Base-by-base conservation (phyloP, 257 asterid genomes). In the Scutellaria minor region DNA sequence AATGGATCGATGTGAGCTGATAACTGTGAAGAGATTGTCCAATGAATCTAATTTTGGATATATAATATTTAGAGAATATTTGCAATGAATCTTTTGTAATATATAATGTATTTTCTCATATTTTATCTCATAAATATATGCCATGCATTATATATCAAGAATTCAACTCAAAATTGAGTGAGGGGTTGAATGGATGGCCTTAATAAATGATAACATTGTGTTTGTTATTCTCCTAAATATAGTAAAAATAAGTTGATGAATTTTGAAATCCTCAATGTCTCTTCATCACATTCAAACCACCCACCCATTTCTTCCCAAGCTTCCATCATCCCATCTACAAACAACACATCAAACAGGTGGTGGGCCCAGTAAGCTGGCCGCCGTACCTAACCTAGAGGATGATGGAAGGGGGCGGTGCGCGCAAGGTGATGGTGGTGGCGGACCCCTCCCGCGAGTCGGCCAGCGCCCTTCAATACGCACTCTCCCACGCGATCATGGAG, bases 361-460 rank as follows among this genome's bases (percentile, higher is more conserved):
- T 63, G 70, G 70, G 71, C 9, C 68, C 52, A 40, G n/a, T 14
- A 20, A 14, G 27, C 54, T 22, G 71, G 77, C 56, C 20, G 64
- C 71, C 77, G 18, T 73, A 73, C 55, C 24, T 53, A 51, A 73
- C 55, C 24, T 53, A 51, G n/a, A 8, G 56, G 72, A 70, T 57
- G 71, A 88, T 86, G 90, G 85, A 53, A 75, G 67, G 78, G 69
- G 82, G 72, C 31, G 71, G 86, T 44, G 70, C 89, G 7, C 90
- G 88, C 39, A 88, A 70, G 75, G 88, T 88, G 60, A 79, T 90
- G 97, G 93, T 90, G 82, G 90, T 90, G 20, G 96, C 85, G 9
- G 92, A 90, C 75, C 86, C 91, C 58, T 83, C 79, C 44, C 88
- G 93, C 13, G 96, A 90, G 72, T 86, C 97, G 8, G 84, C 89